Evolutionary conservation across 768 basidiomycete species (phyloP), one percentile per base, ranked within the genome.

Genomic region (Nevesoporus exiguus): DNA sequence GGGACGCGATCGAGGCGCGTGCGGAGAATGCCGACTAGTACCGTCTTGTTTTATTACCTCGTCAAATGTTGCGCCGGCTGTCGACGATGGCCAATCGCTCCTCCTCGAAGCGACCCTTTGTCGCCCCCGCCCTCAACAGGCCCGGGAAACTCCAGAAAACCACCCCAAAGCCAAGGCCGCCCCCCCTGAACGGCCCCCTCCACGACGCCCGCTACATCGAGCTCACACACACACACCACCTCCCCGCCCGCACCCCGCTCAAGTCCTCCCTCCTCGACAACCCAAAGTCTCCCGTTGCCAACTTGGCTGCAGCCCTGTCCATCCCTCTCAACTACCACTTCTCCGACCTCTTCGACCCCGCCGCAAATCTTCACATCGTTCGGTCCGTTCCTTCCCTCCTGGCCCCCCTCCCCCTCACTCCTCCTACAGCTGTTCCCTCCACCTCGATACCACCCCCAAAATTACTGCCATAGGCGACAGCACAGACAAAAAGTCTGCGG

Each of bases 381-480:
- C 65, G 66, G 66, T 68, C 22, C 44, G 63, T 59, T 29, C n/a
- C 7, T 25, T 3, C 22, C 8, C 13, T 40, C 8, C 7, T 17
- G 4, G 10, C 11, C 37, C 17, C 14, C 30, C 14, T 33, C 21
- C 43, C 36, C 29, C 61, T 55, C 48, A 61, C 52, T 7, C 33
- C 27, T 15, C 27, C 2, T 43, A 33, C 52, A 67, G 65, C 43
- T 64, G 60, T 7, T 54, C 67, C 22, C 60, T 74, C 42, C 22
- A 39, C 3, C 64, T 72, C 34, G 61, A 64, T 29, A 67, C 64
- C 24, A 56, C 51, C n/a, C 66, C 66, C 7, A 69, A 69, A 13
- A 66, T 90, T 31, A 61, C 78, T 51, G 90, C 81, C 8, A 68
- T 85, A 3, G 91, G 89, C 7, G 86, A 91, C 68, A 72, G 76